Base-by-base conservation (phyloP, 2,329 filamentous ascomycete species). In the Daldinia sp. region DNA sequence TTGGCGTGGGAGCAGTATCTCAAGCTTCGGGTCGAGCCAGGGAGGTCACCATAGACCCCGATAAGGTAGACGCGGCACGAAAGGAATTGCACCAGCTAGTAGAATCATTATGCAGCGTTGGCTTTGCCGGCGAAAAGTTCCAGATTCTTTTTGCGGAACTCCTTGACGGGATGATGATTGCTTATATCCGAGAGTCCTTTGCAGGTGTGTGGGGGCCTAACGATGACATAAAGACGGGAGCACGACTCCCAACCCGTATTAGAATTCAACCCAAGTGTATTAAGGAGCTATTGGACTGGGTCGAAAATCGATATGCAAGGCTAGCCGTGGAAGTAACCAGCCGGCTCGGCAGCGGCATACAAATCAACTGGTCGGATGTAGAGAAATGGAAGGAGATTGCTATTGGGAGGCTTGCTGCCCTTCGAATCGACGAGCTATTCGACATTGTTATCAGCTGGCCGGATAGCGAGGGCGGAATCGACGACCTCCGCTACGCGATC, bases 371-470 rank as follows among this genome's bases (percentile, higher is more conserved):
- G 79, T 79, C 81, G 15, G 86, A 93, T 67, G 83, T 92, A 46
- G 86, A 89, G 70, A 88, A 88, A 69, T 93, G 91, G 87, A 90
- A 91, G 75, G 88, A 91, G 44, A 89, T 91, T 73, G 90, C 90
- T 15, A 79, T 93, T 50, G 87, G 87, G 2, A 87, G 90, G 50
- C 84, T 95, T 15, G 92, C 92, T 2, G 85, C 87, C 18, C 82
- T 92, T 54, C 87, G 93, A 48, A 92, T 91, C 51, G 84, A 86
- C 6, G 89, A 93, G 75, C 82, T 96, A 9, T 95, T 94, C 74
- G 91, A 94, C 75, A 94, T 95, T 75, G 89, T 94, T 51, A 85
- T 92, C 64, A 84, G 87, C 63, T 96, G 92, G 92, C 91, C 92
- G 3, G 80, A 85, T 39, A 93, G 90, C 72, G 84, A 86, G 61